Evolutionary conservation across 2,329 filamentous ascomycete genomes (phyloP), one percentile per base, ranked within the genome.

Genomic region (Beauveria asiatica): DNA sequence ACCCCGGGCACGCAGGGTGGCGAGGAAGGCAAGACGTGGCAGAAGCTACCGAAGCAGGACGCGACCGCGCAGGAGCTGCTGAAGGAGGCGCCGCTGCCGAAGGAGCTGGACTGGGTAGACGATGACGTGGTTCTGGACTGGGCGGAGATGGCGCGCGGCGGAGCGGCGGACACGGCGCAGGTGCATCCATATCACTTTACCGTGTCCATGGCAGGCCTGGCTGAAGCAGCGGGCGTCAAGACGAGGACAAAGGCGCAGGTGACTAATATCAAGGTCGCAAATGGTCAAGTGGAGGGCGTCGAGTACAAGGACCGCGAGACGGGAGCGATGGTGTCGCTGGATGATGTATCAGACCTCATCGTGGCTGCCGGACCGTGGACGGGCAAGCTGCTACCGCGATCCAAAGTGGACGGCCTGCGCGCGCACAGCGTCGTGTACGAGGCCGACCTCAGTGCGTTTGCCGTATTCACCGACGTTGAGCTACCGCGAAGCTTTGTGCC

Each of bases 151-250:
- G 91, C 90, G 25, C 65, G 70, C 1, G 76, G 77, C 2, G 86
- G 84, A 3, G 83, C 85, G 0, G 82, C 81, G 1, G 89, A 91
- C 63, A 97, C 94, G 1, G 90, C 94, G 0, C 94, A 99, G 74
- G 93, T 97, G 3, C 93, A 99, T 68, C 94, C 94, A 0, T 89
- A 87, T 63, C 86, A 91, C 49, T 97, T 99, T 70, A 97, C 94
- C 0, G 93, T 84, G 0, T 80, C 86, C 17, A 95, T 97, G 73
- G 90, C 89, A 5, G 78, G 84, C 46, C 79, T 97, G 13, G 92
- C 93, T 0, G 76, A 82, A 60, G 83, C 89, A 56, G 81, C 80
- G 27, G 89, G 89, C 2, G 84, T 82, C 64, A 82, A 86, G 23
- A 80, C 97, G 57, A 78, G 84, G 33, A 78, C 87, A 48, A 85